phyloP scores from a whole-genome alignment of 2,329 filamentous ascomycete species.

The Claviceps sp. region DNA sequence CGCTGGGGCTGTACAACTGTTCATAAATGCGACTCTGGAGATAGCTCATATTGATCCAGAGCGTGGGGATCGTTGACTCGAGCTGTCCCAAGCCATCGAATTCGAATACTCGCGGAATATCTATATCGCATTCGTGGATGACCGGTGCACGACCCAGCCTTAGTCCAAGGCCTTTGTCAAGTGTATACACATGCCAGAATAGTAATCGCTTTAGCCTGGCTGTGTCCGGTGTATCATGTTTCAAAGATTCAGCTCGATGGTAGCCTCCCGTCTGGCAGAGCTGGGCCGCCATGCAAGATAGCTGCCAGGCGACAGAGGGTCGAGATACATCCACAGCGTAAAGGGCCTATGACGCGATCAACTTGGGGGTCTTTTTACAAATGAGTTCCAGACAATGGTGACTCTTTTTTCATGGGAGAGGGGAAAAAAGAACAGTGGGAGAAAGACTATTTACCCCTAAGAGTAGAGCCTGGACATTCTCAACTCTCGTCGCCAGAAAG shows the following conservation, averaged over 20 bases:
- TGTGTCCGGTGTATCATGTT: conserved; percentile 18
- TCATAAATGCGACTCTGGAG: conserved; percentile 48
- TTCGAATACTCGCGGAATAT: conserved; percentile 29
- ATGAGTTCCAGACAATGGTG: no score
- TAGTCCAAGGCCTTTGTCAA: conserved; percentile 45
- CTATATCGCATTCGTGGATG: conserved; percentile 48
- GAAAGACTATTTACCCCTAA: conserved; percentile 33
- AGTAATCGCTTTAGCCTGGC: conserved; percentile 26
- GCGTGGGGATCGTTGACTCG: conserved; percentile 27
- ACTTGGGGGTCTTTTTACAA: background rate
- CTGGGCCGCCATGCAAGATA: conserved; percentile 43
- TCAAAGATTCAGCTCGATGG: conserved; percentile 31
- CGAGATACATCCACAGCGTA: conserved; percentile 50
- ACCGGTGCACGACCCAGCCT: conserved; percentile 44
- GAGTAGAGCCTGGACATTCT: conserved; percentile 45
- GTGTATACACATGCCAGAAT: conserved; percentile 40
- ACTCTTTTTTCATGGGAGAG: background rate
- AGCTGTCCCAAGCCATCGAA: conserved; percentile 26
- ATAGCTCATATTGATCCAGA: conserved; percentile 42
- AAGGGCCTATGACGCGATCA: conserved; percentile 30
- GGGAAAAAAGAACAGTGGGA: background rate
- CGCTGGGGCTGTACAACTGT: conserved; percentile 37
- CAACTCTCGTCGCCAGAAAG: conserved; percentile 38
- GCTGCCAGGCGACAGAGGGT: conserved; percentile 50
- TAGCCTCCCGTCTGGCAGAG: conserved; percentile 51